Base-by-base conservation (phyloP, 169 alveolate genomes). In the Plasmodium inui region DNA sequence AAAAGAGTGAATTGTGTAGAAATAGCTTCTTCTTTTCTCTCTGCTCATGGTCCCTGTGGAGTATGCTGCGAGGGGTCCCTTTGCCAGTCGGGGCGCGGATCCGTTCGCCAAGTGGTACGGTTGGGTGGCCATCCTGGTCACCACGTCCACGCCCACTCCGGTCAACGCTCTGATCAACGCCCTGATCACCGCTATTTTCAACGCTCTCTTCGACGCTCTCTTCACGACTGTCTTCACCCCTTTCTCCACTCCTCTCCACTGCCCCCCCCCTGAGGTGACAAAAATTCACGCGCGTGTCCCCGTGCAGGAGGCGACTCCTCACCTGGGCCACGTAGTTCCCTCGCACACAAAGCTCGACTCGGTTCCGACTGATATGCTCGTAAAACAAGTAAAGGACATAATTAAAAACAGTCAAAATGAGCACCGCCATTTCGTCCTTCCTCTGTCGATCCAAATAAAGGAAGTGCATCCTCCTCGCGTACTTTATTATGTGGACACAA, bases 301-400 rank as follows among this genome's bases (percentile, higher is more conserved):
- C 93, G 30, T 14, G 67, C 5, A 85, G 19, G 44, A 85, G 14
- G 8, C 26, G 17, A 1, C 41, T 37, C 80, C 74, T 85, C 10
- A 85, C 79, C 10, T 14, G 17, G 14, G 8, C 19, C 46, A 74
- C 32, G 44, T 85, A 85, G 12, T 55, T 19, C 37, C 70, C 44
- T 8, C 39, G 26, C n/a, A 50, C 30, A 30, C 74, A 85, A 44
- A 85, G 14, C 10, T 74, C 26, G 9, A 85, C 70, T 30, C 93
- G 30, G 8, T 70, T 85, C 34, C 61, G 32, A 53, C 39, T 74
- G 7, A 85, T 53, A 41, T 74, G 14, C 41, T 85, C 79, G 34
- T 85, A 85, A 26, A 74, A 85, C 70, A 85, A 73, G 67, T 85
- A 85, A 32, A 85, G 84, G 17, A 85, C 46, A 55, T 44, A 74